Evolutionary conservation across 2,329 filamentous ascomycete species (phyloP), one percentile per base, ranked within the genome.

Genomic region (Tricladium varicosporioides): DNA sequence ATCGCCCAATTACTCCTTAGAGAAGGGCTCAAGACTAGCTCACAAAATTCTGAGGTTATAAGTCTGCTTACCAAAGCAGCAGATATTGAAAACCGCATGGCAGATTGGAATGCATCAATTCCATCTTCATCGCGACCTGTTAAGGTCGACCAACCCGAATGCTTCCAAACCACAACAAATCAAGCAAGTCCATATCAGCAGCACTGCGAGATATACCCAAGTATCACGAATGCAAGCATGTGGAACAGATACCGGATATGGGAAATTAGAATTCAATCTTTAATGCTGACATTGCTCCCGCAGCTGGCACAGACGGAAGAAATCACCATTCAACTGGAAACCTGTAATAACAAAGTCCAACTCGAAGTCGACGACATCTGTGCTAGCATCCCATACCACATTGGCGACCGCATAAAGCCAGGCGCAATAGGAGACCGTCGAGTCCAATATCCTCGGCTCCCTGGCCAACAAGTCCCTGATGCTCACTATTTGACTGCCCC

Each of bases 331-430:
- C 36, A 47, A 14, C 49, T 32, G 15, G 50, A 43, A n/a, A 9
- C 36, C 11, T 48, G 16, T 36, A n/a, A 49, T n/a, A 11, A 36
- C 14, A 49, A 3, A 5, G 50, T 59, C 18, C 53, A 56, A 36
- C 44, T 45, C 13, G 15, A 52, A n/a, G 53, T 50, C 5, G 57
- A 59, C 31, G 44, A 59, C 40, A 56, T 59, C 2, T 59, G 57
- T 32, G 57, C 53, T 10, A 56, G 53, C 36, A 40, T 59, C 27
- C 57, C 57, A 1, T 59, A 55, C 32, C 15, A 19, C 14, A 44
- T 59, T 5, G 57, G 57, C 15, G 52, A 56, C 22, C 46, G 48
- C 15, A 51, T 22, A 14, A 31, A 46, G 31, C 48, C 53, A 1
- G 45, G 53, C 8, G n/a, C 7, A 5, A 36, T 44, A 7, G 56